phyloP scores from a whole-genome alignment of 2,329 filamentous ascomycete genomes.

The Aulographum hederae region DNA sequence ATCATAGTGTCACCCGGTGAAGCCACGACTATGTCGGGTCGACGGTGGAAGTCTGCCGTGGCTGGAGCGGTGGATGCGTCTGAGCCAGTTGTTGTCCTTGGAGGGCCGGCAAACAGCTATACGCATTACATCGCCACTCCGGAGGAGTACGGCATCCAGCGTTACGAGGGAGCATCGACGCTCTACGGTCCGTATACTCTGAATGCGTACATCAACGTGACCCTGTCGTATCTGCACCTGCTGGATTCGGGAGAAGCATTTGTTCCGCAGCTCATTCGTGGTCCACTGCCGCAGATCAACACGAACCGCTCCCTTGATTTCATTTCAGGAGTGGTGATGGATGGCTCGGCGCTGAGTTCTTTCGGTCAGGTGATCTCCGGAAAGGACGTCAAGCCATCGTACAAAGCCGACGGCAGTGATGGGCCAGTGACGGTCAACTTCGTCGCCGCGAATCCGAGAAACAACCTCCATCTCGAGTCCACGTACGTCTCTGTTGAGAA shows the following conservation, averaged over 20 bases:
- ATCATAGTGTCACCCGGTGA: slow-evolving; percentile 77
- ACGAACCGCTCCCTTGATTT: slow-evolving; percentile 58
- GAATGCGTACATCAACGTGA: slow-evolving; percentile 74
- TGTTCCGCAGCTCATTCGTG: slow-evolving; percentile 24
- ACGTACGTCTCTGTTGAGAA: slow-evolving; percentile 65
- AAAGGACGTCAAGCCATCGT: slow-evolving; percentile 32
- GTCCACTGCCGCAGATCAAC: slow-evolving; percentile 59
- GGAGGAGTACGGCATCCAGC: slow-evolving; percentile 68
- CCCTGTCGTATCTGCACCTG: slow-evolving; percentile 51
- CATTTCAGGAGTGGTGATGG: slow-evolving; percentile 61
- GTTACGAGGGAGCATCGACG: slow-evolving; percentile 90
- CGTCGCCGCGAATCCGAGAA: slow-evolving; percentile 75
- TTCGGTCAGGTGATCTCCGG: slow-evolving; percentile 53
- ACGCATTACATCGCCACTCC: slow-evolving; percentile 64
- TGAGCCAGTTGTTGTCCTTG: slow-evolving; percentile 58
- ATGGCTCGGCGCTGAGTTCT: slow-evolving; percentile 42
- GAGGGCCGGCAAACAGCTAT: slow-evolving; percentile 82
- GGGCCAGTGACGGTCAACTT: slow-evolving; percentile 49
- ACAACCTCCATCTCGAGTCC: slow-evolving; percentile 60
- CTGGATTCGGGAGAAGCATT: slow-evolving; percentile 30
- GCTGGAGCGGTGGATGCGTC: slow-evolving; percentile 29
- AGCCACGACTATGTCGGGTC: slow-evolving; percentile 80
- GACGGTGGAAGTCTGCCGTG: slow-evolving; percentile 66
- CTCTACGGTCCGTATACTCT: slow-evolving; percentile 71
- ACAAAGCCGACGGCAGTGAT: slow-evolving; percentile 43